Base-by-base conservation (phyloP, 2,329 filamentous ascomycete species). In the Sordariomycetes sp. region DNA sequence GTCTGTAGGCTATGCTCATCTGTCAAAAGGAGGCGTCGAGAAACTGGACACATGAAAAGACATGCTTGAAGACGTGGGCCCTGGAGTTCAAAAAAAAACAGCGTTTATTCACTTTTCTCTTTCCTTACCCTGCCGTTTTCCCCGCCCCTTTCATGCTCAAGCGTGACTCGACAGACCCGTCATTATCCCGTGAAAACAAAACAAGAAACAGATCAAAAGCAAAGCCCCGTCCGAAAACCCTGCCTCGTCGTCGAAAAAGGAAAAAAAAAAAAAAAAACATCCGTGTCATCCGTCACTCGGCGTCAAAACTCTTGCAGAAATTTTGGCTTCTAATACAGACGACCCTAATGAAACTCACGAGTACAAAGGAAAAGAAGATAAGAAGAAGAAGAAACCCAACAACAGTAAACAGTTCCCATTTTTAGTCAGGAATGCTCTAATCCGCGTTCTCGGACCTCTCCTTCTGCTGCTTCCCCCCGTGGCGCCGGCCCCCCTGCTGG, bases 371-470 rank as follows among this genome's bases (percentile, higher is more conserved):
- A 39, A 50, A 35, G 32, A 52, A 50, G 25, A 52, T 45, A 20
- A 20, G 35, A 42, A 22, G 34, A 36, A 42, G 32, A 17, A 17
- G 54, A 17, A 50, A n/a, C 25, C n/a, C n/a, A 34, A 42, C 28
- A 53, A 48, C 20, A 60, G n/a, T 20, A 48, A 20, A 50, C 6
- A 50, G 45, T 20, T 20, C 15, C 39, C 6, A 15, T 45, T 15
- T n/a, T 12, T 12, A 42, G 36, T 15, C 39, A 45, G 15, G 15
- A 17, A 17, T 42, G n/a, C 15, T 69, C 70, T 74, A 81, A 64
- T 82, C 79, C 62, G 81, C 78, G 65, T 81, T 77, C 61, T 82
- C 77, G 61, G 75, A 77, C 63, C 76, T 70, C 68, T 78, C 73
- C 68, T 70, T 69, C 54, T 67, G 67, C 58, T 69, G 68, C 52